Percentiles rank a stretch among this genome's conserved stretches.
Evolutionary conservation across 2,329 filamentous ascomycete species (phyloP).

Genomic region (Bipolaris bicolor): DNA sequence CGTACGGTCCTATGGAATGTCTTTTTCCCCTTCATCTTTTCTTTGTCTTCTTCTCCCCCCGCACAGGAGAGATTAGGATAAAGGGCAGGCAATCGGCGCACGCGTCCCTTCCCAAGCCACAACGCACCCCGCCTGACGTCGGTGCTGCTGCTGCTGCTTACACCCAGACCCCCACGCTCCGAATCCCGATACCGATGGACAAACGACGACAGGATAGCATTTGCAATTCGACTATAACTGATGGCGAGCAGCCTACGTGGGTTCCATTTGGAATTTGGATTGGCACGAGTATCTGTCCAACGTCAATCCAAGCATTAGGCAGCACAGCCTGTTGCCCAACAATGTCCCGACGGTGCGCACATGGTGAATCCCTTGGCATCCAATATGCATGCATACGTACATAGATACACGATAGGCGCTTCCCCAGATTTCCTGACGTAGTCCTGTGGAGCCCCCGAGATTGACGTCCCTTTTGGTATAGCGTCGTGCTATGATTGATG

Average conservation of each 20-base stretch:
- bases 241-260: background rate
- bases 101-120: constrained; percentile 7
- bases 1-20: background rate
- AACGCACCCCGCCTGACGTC: constrained; percentile 7
- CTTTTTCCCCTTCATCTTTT: background rate
- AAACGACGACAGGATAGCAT: constrained; percentile 7
- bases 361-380: constrained; percentile 2
- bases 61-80: background rate
- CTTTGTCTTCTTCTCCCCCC: background rate
- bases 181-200: constrained; percentile 17
- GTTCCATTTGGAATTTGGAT: background rate
- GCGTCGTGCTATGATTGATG: background rate
- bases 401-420: constrained; percentile 15
- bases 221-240: background rate
- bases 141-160: constrained; percentile 14
- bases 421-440: constrained; percentile 15
- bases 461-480: constrained; percentile 4
- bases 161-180: constrained; percentile 17
- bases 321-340: background rate
- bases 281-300: background rate
- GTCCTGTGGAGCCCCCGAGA: constrained; percentile 5
- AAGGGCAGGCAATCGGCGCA: background rate
- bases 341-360: background rate
- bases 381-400: constrained; percentile 4
- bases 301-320: background rate